Evolutionary conservation across 331 rosid genomes (phyloP).

Genomic region (Malus hybrid): DNA sequence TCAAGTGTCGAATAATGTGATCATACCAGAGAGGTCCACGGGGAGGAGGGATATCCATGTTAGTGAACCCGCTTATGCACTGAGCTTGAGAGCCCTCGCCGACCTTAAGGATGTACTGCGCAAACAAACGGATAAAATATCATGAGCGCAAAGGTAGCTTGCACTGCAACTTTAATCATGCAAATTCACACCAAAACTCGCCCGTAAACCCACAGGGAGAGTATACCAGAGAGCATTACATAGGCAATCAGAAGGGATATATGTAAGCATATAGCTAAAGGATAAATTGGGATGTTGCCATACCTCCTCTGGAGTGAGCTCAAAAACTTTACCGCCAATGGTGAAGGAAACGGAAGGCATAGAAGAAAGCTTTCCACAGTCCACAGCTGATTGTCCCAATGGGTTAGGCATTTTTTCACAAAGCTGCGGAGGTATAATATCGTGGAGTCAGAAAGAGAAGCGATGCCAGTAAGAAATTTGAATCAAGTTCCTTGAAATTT

Average conservation of each 20-base stretch:
- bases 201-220: background rate
- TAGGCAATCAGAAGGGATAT: background rate
- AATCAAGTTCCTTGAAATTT: background rate
- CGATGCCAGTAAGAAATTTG: background rate
- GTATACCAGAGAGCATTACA: background rate
- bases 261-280: background rate
- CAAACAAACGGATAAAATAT: conserved; percentile 16
- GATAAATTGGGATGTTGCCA: conserved; percentile 2
- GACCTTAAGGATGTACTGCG: conserved; percentile 73
- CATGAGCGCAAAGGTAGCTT: background rate
- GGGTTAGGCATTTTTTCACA: conserved; percentile 70
- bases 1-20: background rate
- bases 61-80: conserved; percentile 83
- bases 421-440: conserved; percentile 45
- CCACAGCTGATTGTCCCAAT: conserved; percentile 57
- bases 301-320: conserved; percentile 66
- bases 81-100: conserved; percentile 63
- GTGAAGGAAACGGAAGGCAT: conserved; percentile 83
- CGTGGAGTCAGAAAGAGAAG: conserved; percentile 13
- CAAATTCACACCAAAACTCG: background rate
- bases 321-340: conserved; percentile 58
- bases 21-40: conserved; percentile 88
- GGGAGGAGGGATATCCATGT: conserved; percentile 85
- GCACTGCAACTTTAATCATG: background rate
- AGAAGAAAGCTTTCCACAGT: conserved; percentile 48